Evolutionary conservation across 192 early-diverging fungal genomes (phyloP), one percentile per base, ranked within the genome.

Genomic region (Obelidium mucronatum): DNA sequence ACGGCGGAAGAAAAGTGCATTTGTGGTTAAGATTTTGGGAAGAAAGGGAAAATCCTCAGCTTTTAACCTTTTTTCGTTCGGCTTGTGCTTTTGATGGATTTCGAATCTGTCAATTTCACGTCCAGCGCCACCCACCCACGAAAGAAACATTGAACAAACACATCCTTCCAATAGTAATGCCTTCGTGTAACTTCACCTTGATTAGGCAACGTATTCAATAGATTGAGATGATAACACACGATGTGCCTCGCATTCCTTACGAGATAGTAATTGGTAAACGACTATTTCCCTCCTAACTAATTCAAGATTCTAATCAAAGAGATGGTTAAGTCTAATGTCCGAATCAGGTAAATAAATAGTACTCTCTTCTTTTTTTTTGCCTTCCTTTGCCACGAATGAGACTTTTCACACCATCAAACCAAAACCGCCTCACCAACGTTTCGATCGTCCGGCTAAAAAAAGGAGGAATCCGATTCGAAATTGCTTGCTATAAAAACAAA

Each of bases 401-500:
- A 58, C 6, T 80, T 15, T 81, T 80, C 52, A 81, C 79, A 11
- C 80, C 80, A 17, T 58, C 64, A 22, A 80, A 77, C 44, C 72
- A 82, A 71, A 60, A 89, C 74, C 92, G 92, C 61, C 84, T 99
- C 52, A 98, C 97, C 55, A 99, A 99, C 79, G 96, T 99, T 56
- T 96, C 96, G 6, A 80, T 98, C 40, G 98, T 99, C 22, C 93
- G 95, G 48, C 84, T 98, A 68, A 93, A 93, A 75, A 98, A 97
- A 83, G 96, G 96, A 35, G 98, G 98, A 44, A 97, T 96, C 82
- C 91, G 98, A 37, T 99, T 98, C 73, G 98, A 99, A 79, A 89
- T 99, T 44, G 98, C 98, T 13, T 97, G 95, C 81, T 99, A 98
- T 85, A 98, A 97, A 80, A 99, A 98, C 87, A 98, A 99, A 81